These are phyloP conservation scores for Tetracladium setigerum DNA, from an alignment of 495 filamentous ascomycete species.

Conservation along the genomic window DNA sequence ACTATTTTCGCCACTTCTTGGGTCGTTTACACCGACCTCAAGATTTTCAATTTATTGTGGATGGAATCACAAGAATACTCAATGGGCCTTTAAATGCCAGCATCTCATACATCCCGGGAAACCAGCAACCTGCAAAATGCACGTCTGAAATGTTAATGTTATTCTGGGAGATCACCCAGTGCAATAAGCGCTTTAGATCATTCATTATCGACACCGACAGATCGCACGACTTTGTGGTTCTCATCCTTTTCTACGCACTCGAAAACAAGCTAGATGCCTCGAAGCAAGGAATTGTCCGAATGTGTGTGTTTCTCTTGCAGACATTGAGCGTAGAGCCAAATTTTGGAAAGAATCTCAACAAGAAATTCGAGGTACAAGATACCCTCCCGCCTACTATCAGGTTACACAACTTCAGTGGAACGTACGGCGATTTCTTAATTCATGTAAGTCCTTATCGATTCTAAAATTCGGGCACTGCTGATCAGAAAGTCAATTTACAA, in stretches of 20 bases:
- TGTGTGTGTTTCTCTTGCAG: constrained; percentile 95
- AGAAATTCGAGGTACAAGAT: constrained; percentile 82
- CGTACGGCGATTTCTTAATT: constrained; percentile 90
- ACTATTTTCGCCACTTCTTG: constrained; percentile 36
- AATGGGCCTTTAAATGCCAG: constrained; percentile 90
- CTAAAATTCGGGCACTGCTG: constrained; percentile 18
- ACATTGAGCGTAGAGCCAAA: constrained; percentile 90
- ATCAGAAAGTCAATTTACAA: constrained; percentile 75
- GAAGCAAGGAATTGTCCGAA: constrained; percentile 85
- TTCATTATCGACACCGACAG: constrained; percentile 96
- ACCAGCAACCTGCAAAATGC: constrained; percentile 74
- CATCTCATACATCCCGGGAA: constrained; percentile 81
- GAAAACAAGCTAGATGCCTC: constrained; percentile 79
- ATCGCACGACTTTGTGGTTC: constrained; percentile 85
- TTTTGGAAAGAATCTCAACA: constrained; percentile 86
- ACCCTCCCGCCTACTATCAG: constrained; percentile 74
- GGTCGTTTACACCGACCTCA: constrained; percentile 86
- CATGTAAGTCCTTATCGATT: constrained; percentile 51
- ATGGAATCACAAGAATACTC: constrained; percentile 89
- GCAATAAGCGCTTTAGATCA: constrained; percentile 94
- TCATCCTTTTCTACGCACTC: constrained; percentile 87
- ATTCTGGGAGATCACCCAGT: constrained; percentile 96
- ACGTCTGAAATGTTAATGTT: constrained; percentile 95
- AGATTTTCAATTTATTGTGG: constrained; percentile 95
- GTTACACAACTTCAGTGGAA: constrained; percentile 76